These are phyloP conservation scores for Kwoniella shandongensis DNA, from an alignment of 768 basidiomycete species.

Conservation along the genomic window DNA sequence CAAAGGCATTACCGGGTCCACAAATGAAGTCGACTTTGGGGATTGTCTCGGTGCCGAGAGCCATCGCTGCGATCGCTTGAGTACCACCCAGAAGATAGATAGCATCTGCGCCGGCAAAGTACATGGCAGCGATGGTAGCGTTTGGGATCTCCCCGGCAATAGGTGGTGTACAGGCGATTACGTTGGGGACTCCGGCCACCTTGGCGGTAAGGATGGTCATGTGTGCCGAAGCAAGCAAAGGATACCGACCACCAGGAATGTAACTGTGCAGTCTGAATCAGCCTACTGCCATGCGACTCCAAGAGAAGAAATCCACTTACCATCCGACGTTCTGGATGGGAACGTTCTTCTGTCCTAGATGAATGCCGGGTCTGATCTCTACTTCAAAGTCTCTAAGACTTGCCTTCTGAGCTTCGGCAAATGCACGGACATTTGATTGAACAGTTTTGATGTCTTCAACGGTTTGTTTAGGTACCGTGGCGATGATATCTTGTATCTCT, in stretches of 20 bases:
- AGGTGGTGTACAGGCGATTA: conserved; percentile 28
- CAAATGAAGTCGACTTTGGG: conserved; percentile 25
- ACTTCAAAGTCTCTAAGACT: too few relatives aligned
- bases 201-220: conserved; percentile 28
- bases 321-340: too few relatives aligned
- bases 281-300: background rate
- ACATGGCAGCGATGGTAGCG: conserved; percentile 25
- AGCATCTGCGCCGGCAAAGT: conserved; percentile 26
- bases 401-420: too few relatives aligned
- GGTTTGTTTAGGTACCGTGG: too few relatives aligned
- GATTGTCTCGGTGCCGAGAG: conserved; percentile 25
- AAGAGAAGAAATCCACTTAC: too few relatives aligned
- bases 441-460: too few relatives aligned
- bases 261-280: conserved; percentile 8
- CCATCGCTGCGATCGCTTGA: conserved; percentile 30
- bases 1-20: conserved; percentile 30
- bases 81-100: conserved; percentile 26
- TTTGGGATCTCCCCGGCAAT: conserved; percentile 23
- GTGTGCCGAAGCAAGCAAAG: conserved; percentile 25
- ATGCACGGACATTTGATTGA: too few relatives aligned
- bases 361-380: too few relatives aligned
- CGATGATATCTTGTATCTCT: too few relatives aligned
- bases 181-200: conserved; percentile 19
- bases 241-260: conserved; percentile 29
- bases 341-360: too few relatives aligned